Percentiles rank a stretch among this genome's conserved stretches.
Conservation (phyloP, 2,329 filamentous ascomycete species). For the Scopulariopsis brevicaulis region DNA sequence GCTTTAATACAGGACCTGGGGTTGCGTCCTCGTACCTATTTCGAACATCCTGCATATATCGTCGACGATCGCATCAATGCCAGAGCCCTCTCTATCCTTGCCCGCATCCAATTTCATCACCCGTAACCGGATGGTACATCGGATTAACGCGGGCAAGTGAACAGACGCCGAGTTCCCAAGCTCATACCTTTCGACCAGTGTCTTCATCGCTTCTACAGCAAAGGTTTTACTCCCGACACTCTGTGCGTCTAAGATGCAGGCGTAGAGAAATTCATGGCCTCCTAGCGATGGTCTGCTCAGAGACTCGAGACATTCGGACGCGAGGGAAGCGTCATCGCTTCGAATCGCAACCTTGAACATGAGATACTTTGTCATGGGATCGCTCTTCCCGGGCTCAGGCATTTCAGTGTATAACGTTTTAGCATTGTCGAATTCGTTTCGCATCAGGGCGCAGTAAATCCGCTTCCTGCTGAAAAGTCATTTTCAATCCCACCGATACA, state of each 20-base stretch:
- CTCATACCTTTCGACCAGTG: conserved; percentile 17
- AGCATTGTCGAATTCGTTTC: conserved; percentile 40
- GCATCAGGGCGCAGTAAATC: conserved; percentile 56
- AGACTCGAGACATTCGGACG: conserved; percentile 50
- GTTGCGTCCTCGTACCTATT: conserved; percentile 20
- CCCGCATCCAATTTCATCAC: conserved; percentile 19
- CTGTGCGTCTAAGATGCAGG: conserved; percentile 70
- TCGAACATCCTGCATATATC: conserved; percentile 44
- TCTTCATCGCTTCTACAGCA: conserved; percentile 28
- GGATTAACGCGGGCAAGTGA: conserved; percentile 23
- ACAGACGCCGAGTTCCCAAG: conserved; percentile 9
- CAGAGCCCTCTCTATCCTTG: not conserved
- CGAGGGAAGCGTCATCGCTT: conserved; percentile 42
- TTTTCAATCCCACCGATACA: not conserved
- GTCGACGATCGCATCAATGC: conserved; percentile 15
- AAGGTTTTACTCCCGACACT: conserved; percentile 48
- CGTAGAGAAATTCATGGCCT: conserved; percentile 54
- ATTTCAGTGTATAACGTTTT: conserved; percentile 46
- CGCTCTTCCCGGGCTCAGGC: conserved; percentile 42
- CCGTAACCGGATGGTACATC: conserved; percentile 41
- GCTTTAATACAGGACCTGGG: not conserved
- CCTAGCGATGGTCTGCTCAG: conserved; percentile 43
- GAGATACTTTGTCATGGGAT: conserved; percentile 59
- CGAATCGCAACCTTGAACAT: conserved; percentile 63
- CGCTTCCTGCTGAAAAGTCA: conserved; percentile 46